Conservation (phyloP, 2,329 filamentous ascomycete species). For the Trichoderma endophyticum region DNA sequence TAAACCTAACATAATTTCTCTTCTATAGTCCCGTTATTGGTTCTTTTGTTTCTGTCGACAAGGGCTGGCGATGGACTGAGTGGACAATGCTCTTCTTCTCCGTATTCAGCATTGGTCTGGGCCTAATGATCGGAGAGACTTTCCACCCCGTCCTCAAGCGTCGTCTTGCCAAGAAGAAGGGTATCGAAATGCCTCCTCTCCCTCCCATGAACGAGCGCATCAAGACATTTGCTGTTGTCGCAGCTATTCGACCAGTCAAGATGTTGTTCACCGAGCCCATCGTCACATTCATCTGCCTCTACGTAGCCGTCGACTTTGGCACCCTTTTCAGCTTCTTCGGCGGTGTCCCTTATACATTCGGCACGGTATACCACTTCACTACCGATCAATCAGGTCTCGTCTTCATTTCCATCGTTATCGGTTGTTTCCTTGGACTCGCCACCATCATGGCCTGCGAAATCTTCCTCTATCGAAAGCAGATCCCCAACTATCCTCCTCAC, state of each 20-base stretch:
- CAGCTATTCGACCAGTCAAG: slow-evolving; percentile 49
- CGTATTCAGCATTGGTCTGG: slow-evolving; percentile 34
- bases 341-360: slow-evolving; percentile 48
- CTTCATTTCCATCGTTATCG: slow-evolving; percentile 45
- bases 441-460: slow-evolving; percentile 42
- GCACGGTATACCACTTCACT: slow-evolving; percentile 42
- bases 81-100: slow-evolving; percentile 49
- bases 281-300: slow-evolving; percentile 52
- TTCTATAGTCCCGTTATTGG: slow-evolving; percentile 44
- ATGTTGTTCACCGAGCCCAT: slow-evolving; percentile 64
- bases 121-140: slow-evolving; percentile 50
- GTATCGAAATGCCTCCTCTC: slow-evolving; percentile 25
- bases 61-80: slow-evolving; percentile 54
- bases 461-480: slow-evolving; percentile 40
- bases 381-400: slow-evolving; percentile 43
- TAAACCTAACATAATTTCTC: neutral
- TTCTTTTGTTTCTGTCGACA: slow-evolving; percentile 44
- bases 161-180: slow-evolving; percentile 36
- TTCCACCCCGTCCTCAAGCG: slow-evolving; percentile 51
- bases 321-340: slow-evolving; percentile 54
- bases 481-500: slow-evolving; percentile 31
- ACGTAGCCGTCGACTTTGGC: slow-evolving; percentile 50
- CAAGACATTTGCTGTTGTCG: slow-evolving; percentile 38
- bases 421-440: slow-evolving; percentile 42
- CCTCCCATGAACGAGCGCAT: slow-evolving; percentile 28